Conservation (phyloP, 164 flowering plant genomes). For the Vitis rupestris region DNA sequence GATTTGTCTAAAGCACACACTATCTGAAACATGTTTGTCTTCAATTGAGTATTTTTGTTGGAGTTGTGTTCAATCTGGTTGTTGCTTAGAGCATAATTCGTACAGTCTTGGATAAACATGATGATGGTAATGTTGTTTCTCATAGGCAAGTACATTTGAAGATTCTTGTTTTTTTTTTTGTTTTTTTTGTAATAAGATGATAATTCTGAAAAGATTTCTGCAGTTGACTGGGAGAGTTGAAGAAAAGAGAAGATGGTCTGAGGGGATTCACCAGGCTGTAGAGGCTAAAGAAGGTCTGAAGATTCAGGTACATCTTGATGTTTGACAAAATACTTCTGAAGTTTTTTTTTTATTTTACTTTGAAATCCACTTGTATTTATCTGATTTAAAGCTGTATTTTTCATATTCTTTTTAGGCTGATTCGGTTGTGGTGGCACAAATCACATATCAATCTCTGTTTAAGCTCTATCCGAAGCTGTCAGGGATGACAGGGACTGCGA, state of each 20-base stretch:
- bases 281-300: slow-evolving; percentile 96
- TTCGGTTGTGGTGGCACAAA: slow-evolving; percentile 96
- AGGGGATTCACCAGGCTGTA: slow-evolving; percentile 96
- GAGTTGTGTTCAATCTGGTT: no score
- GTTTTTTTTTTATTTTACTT: slow-evolving; percentile 2
- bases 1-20: no score
- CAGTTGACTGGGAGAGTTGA: slow-evolving; percentile 97
- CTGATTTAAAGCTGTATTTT: slow-evolving; percentile 8
- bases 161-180: no score
- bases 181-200: background rate
- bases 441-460: slow-evolving; percentile 93
- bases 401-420: slow-evolving; percentile 61
- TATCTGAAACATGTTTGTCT: no score
- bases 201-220: slow-evolving; percentile 8
- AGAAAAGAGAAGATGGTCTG: slow-evolving; percentile 98
- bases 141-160: background rate
- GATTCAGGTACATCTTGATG: slow-evolving; percentile 62
- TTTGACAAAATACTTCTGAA: slow-evolving; percentile 3
- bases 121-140: background rate
- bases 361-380: background rate
- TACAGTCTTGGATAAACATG: no score
- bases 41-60: no score
- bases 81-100: no score
- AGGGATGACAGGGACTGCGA: slow-evolving; percentile 99
- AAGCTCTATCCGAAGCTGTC: slow-evolving; percentile 96